Base-by-base conservation (phyloP, 345 rosid genomes). In the Geranium rotundifolium region DNA sequence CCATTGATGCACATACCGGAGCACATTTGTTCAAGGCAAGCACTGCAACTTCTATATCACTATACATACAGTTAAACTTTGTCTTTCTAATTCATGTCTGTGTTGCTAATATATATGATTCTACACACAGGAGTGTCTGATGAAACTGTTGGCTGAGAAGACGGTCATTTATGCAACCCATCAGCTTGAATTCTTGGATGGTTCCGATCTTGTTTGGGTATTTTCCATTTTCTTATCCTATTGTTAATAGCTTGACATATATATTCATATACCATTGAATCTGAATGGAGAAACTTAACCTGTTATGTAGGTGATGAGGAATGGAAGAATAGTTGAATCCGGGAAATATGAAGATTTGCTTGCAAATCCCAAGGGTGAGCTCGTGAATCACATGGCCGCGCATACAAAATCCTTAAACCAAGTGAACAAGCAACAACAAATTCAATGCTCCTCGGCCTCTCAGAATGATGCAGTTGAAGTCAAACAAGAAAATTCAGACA, bases 1-100 rank as follows among this genome's bases (percentile, higher is more conserved):
- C 91, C 15, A 88, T 89, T 59, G 91, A 86, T 68, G 89, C 85
- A 37, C 95, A 83, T 63, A 86, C 92, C 19, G 92, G 88, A 61
- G 74, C 86, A 10, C 85, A 84, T 74, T 65, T 88, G 62, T 88
- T 83, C 81, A 82, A 79, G 85, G 92, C 52, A 1, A 57, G n/a
- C 9, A 20, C 60, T 19, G 19, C 19, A 52, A 34, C 41, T 4
- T 34, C 41, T 34, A 34, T 34, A 34, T 23, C 27, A 23, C 27
- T 23, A 23, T 23, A 23, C 2, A 23, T 23, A 23, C 27, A 23
- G 27, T 23, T 23, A 23, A 23, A 23, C 27, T 23, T 23, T 23
- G 27, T 23, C 27, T 23, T 23, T 23, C 27, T 23, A 23, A 23
- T 34, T 34, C 41, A 34, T 34, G 41, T 4, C 41, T 4, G 41